phyloP scores from a whole-genome alignment of 139 green algal genomes.

The Coccomyxa sp. region DNA sequence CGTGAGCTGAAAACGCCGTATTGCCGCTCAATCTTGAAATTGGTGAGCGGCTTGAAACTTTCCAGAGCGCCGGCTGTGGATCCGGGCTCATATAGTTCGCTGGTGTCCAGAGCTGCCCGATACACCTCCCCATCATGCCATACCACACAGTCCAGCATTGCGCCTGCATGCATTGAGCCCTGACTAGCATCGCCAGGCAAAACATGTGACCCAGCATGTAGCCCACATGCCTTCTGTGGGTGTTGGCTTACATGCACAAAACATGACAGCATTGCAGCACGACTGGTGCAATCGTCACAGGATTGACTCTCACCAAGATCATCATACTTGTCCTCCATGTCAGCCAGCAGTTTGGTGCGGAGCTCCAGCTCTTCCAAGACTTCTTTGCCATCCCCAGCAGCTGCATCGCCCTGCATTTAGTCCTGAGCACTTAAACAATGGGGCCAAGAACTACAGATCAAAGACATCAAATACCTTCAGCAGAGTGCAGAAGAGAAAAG shows the following conservation, averaged over 20 bases:
- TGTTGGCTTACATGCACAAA: no score
- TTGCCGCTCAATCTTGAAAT: conserved; percentile 44
- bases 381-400: conserved; percentile 19
- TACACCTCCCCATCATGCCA: conserved; percentile 83
- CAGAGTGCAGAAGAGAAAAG: background rate
- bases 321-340: conserved; percentile 38
- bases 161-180: conserved; percentile 33
- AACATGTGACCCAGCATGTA: background rate
- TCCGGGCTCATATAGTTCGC: conserved; percentile 30
- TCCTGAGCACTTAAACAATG: no score
- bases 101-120: conserved; percentile 79
- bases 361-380: conserved; percentile 66
- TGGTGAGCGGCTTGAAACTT: conserved; percentile 61
- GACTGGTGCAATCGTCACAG: no score
- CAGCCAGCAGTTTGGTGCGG: conserved; percentile 51
- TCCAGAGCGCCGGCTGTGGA: conserved; percentile 33
- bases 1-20: conserved; percentile 43
- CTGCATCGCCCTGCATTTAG: background rate
- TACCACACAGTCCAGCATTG: conserved; percentile 78
- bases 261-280: no score
- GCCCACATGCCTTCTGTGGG: no score
- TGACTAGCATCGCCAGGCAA: background rate
- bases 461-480: background rate
- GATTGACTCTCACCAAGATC: background rate
- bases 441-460: background rate